A percentile compares a stretch with the other conserved stretches of the same genome.
These are phyloP conservation scores for Lodderomyces beijingensis DNA, from an alignment of 1,139 yeast species.

Conservation along the genomic window DNA sequence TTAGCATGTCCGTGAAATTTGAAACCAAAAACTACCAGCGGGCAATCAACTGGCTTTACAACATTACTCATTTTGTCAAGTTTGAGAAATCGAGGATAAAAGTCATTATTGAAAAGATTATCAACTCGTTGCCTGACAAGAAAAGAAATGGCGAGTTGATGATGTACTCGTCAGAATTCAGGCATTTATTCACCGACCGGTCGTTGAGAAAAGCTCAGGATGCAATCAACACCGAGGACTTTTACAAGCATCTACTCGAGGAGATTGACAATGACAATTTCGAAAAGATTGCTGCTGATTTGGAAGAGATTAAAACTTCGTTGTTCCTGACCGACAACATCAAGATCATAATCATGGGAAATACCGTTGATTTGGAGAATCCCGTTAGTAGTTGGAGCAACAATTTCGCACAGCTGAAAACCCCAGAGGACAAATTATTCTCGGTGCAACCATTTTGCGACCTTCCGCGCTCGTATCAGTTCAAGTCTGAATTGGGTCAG, in stretches of 20 bases:
- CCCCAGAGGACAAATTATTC: not conserved
- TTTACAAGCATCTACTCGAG: conserved; percentile 46
- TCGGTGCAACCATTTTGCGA: conserved; percentile 17
- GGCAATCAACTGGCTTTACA: conserved; percentile 74
- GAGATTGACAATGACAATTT: conserved; percentile 53
- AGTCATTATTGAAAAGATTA: conserved; percentile 66
- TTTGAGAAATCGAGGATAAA: conserved; percentile 72
- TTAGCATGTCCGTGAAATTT: conserved; percentile 59
- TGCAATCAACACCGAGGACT: conserved; percentile 56
- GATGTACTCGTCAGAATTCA: conserved; percentile 58
- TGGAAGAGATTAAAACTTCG: conserved; percentile 53
- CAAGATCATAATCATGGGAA: conserved; percentile 71
- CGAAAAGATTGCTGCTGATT: conserved; percentile 42
- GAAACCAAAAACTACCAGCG: conserved; percentile 56
- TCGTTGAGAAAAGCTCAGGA: conserved; percentile 70
- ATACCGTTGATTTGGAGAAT: conserved; percentile 40
- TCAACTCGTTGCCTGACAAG: conserved; percentile 71
- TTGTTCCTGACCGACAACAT: conserved; percentile 59
- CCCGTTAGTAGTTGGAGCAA: conserved; percentile 65
- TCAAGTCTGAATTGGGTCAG: conserved; percentile 55
- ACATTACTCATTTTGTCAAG: conserved; percentile 57
- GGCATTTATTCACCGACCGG: conserved; percentile 49
- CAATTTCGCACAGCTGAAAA: not conserved
- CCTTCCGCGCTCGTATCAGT: conserved; percentile 53
- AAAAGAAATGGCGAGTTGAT: conserved; percentile 77